These are phyloP conservation scores for Heterobasidion occidentale DNA, from an alignment of 1,284 basidiomycete species.

Conservation along the genomic window DNA sequence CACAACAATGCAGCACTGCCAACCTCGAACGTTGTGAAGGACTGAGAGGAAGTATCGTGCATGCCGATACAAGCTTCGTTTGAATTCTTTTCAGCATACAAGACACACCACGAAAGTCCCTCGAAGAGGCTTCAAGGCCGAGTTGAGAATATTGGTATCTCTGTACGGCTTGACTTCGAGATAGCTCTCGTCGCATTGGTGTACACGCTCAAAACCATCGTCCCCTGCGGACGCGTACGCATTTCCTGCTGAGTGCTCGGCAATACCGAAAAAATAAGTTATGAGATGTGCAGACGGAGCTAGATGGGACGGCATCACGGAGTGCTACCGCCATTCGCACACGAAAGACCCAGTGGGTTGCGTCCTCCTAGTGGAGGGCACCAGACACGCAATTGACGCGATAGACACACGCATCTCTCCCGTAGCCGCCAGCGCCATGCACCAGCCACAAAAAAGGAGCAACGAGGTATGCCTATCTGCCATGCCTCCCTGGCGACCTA, in stretches of 20 bases:
- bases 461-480: no score
- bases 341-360: no score
- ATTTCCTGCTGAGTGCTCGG: constrained; percentile 85
- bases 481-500: no score
- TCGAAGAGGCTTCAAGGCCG: not conserved
- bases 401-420: no score
- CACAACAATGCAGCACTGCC: no score
- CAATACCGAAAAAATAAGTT: constrained; percentile 47
- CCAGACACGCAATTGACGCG: no score
- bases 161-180: constrained; percentile 88
- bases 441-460: no score
- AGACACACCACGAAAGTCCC: not conserved
- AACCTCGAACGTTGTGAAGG: no score
- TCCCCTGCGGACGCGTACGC: constrained; percentile 94
- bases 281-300: not conserved
- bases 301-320: not conserved
- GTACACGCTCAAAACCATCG: constrained; percentile 91
- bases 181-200: constrained; percentile 90
- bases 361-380: no score
- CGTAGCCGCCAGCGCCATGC: no score
- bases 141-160: constrained; percentile 18
- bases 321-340: no score
- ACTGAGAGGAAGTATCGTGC: no score
- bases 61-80: not conserved
- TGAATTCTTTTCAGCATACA: not conserved